Base-by-base conservation (phyloP, 164 flowering plant genomes). In the Hamamelis virginiana region DNA sequence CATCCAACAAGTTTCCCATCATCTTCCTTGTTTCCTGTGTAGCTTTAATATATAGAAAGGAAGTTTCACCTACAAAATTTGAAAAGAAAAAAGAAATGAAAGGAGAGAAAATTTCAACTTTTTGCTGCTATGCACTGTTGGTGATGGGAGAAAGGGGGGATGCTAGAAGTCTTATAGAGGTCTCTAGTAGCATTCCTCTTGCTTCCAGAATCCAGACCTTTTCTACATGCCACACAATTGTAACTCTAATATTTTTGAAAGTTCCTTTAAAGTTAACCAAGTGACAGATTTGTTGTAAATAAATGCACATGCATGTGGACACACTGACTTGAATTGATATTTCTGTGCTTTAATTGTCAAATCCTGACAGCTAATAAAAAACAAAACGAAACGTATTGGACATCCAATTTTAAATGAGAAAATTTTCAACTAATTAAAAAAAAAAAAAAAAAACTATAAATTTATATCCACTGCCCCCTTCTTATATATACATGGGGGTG, bases 81-180 rank as follows among this genome's bases (percentile, higher is more conserved):
- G 43, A 19, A 53, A 41, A 15, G 43, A 56, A 22, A 47, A 55
- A 28, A 21, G 41, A 33, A 33, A 33, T 43, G 26, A 44, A 25
- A 19, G 23, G 14, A 4, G 22, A 22, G 25, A 22, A 19, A 12
- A 50, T 43, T 15, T 26, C 51, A 66, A 45, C 69, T 65, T 58
- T 46, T 65, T 55, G 58, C 68, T 52, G 68, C 27, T 65, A 71
- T 22, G 74, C 69, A 65, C 62, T 46, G 58, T 19, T 4, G 33
- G 15, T 12, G 16, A 57, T 25, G 15, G 60, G 25, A 25, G 9
- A 57, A 38, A 57, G 5, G 33, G 33, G 58, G 11, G 26, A 55
- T 22, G 58, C 8, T 22, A 19, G 26, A 55, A 50, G 18, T 50
- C 21, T 50, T 4, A 50, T 15, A 50, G 53, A 50, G 53, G 53